These are phyloP conservation scores for Aspergillus sclerotialis DNA, from an alignment of 2,329 filamentous ascomycete genomes.

Conservation along the genomic window DNA sequence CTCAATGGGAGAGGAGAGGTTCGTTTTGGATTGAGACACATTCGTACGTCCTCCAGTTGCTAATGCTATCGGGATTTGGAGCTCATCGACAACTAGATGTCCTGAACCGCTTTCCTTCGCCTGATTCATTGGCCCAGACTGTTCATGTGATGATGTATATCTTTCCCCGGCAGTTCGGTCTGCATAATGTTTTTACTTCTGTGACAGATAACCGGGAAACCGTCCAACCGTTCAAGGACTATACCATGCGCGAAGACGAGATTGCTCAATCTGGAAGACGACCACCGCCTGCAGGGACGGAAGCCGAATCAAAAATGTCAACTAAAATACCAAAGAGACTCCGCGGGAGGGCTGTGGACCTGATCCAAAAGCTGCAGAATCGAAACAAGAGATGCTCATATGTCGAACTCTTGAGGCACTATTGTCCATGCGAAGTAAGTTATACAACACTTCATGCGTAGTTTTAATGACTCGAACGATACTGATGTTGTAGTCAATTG, in stretches of 20 bases:
- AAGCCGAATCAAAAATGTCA: slow-evolving; percentile 2
- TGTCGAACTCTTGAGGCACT: slow-evolving; percentile 66
- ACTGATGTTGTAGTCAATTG: slow-evolving; percentile 15
- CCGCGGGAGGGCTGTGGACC: slow-evolving; percentile 50
- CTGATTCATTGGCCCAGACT: slow-evolving; percentile 45
- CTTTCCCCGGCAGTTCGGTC: slow-evolving; percentile 80
- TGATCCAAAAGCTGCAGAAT: slow-evolving; percentile 63
- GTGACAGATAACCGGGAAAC: slow-evolving; percentile 58
- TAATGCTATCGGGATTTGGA: neutral
- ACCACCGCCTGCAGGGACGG: slow-evolving; percentile 7
- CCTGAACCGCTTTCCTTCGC: slow-evolving; percentile 59
- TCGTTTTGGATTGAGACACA: slow-evolving; percentile 69
- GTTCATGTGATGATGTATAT: slow-evolving; percentile 81
- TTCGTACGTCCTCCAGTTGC: slow-evolving; percentile 60
- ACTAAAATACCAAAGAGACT: slow-evolving; percentile 44
- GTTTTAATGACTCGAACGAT: neutral
- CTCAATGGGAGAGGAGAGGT: slow-evolving; percentile 62
- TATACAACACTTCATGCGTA: slow-evolving; percentile 5
- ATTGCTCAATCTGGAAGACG: slow-evolving; percentile 41
- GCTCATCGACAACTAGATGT: slow-evolving; percentile 53
- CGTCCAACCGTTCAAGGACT: slow-evolving; percentile 71
- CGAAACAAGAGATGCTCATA: slow-evolving; percentile 73
- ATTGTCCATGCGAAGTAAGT: slow-evolving; percentile 59
- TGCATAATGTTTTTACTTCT: slow-evolving; percentile 89
- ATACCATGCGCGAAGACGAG: slow-evolving; percentile 77